Base-by-base conservation (phyloP, 257 asterid species). In the Nicotiana noctiflora region DNA sequence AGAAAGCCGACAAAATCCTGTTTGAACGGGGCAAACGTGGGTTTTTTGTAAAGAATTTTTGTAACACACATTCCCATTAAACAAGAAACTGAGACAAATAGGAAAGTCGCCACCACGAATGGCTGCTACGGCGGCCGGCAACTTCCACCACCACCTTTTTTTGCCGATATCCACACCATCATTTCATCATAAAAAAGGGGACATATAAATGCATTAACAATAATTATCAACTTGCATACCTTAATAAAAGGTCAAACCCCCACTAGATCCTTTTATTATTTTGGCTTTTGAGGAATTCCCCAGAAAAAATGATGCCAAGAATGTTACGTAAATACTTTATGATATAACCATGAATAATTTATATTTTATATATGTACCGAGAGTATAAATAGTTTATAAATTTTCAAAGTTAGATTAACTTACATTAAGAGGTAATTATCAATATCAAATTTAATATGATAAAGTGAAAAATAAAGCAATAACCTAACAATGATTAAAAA, bases 21-120 rank as follows among this genome's bases (percentile, higher is more conserved):
- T 23, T 83, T 76, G 66, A 81, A 81, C 31, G 80, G 87, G 87
- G 79, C 66, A 72, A 81, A 81, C 85, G 76, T 75, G 87, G 79
- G 81, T 67, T 14, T 67, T 59, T 61, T 77, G 86, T 82, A 23
- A 57, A 77, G 79, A 55, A 75, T 52, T 57, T 80, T 70, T 80
- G 83, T 56, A 63, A 75, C 86, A 82, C 4, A 56, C 40, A 74
- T 82, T 63, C 19, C 80, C 66, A 67, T 76, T 82, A 44, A 49
- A 19, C 61, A 75, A 70, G 8, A 44, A 68, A 74, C 51, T 49
- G 44, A 46, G 61, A 74, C 79, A 49, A 74, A 49, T 23, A 49
- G 79, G 14, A 74, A 49, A 1, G 51, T 23, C 21, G 61, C 79
- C 79, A 74, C 78, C 78, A 46, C 9, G 57, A 59, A 23, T n/a